Percentiles rank a stretch among this genome's conserved stretches.
Conservation (phyloP, 768 basidiomycete genomes). For the Podaxis mareebaensis region DNA sequence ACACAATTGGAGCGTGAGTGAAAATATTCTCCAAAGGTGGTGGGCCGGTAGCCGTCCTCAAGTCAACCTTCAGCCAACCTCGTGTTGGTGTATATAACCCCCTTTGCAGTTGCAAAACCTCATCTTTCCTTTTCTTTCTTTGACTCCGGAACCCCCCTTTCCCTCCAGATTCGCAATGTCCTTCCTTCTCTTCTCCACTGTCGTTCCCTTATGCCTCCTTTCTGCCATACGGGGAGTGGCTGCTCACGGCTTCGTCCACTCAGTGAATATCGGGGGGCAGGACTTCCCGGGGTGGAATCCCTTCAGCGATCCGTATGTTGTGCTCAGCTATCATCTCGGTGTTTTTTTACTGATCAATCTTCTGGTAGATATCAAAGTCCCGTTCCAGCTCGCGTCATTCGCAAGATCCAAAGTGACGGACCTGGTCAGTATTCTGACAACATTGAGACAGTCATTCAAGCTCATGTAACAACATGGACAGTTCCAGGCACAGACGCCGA, state of each 20-base stretch:
- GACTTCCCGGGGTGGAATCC: slow-evolving; percentile 40
- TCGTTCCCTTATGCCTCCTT: slow-evolving; percentile 21
- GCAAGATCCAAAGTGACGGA: slow-evolving; percentile 36
- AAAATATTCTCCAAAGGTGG: slow-evolving; percentile 19
- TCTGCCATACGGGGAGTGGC: slow-evolving; percentile 20
- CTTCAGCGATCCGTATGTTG: slow-evolving; percentile 36
- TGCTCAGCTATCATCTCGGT: neutral
- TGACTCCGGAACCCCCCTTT: slow-evolving; percentile 74
- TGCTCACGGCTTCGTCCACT: slow-evolving; percentile 39
- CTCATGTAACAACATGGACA: slow-evolving; percentile 19
- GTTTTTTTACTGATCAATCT: slow-evolving; percentile 13
- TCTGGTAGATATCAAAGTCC: slow-evolving; percentile 28
- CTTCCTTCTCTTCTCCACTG: slow-evolving; percentile 17
- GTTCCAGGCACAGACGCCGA: slow-evolving; percentile 33
- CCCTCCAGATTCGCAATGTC: slow-evolving; percentile 85
- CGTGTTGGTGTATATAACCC: slow-evolving; percentile 9
- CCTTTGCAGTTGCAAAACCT: slow-evolving; percentile 34
- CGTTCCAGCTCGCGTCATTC: slow-evolving; percentile 29
- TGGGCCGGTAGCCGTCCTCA: slow-evolving; percentile 3
- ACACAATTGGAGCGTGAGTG: neutral
- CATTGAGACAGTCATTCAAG: slow-evolving; percentile 1
- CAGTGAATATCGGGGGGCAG: slow-evolving; percentile 29
- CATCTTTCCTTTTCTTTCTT: slow-evolving; percentile 74
- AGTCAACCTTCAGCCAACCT: slow-evolving; percentile 14
- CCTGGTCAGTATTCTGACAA: slow-evolving; percentile 24